Conservation (phyloP, 805 yeast species). For the Sporopachydermia lactativora region DNA sequence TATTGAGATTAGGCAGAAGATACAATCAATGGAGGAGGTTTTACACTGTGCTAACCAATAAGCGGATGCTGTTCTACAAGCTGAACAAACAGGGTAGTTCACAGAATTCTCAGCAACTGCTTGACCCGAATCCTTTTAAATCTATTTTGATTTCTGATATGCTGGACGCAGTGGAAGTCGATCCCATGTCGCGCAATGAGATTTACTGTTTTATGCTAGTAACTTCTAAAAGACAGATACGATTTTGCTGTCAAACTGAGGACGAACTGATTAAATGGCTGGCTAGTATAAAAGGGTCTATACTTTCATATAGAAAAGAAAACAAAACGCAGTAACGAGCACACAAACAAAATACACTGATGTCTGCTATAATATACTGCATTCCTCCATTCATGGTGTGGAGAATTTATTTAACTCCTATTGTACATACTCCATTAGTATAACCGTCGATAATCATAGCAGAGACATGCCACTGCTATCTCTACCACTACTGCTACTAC, state of each 20-base stretch:
- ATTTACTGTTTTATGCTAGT: constrained; percentile 33
- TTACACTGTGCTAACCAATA: constrained; percentile 29
- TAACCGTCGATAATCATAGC: no score
- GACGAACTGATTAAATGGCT: constrained; percentile 35
- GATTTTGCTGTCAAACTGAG: constrained; percentile 31
- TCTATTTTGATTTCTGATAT: constrained; percentile 22
- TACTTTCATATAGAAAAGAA: constrained; percentile 3
- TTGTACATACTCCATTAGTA: no score
- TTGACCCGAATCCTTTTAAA: constrained; percentile 16
- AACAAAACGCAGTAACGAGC: background rate
- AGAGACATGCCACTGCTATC: no score
- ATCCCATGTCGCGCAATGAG: constrained; percentile 29
- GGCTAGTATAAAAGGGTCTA: constrained; percentile 25
- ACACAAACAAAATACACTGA: no score
- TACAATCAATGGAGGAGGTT: constrained; percentile 35
- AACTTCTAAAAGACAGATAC: constrained; percentile 28
- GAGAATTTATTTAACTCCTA: no score
- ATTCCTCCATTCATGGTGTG: no score
- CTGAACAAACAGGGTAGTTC: constrained; percentile 5
- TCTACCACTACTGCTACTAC: no score
- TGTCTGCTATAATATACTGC: no score
- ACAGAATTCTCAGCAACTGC: background rate
- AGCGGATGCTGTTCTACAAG: constrained; percentile 27
- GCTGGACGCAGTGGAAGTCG: constrained; percentile 36
- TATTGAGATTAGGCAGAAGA: constrained; percentile 26